Percentiles rank a stretch among this genome's conserved stretches.
Conservation (phyloP, 805 yeast species). For the Saturnispora ahearnii region DNA sequence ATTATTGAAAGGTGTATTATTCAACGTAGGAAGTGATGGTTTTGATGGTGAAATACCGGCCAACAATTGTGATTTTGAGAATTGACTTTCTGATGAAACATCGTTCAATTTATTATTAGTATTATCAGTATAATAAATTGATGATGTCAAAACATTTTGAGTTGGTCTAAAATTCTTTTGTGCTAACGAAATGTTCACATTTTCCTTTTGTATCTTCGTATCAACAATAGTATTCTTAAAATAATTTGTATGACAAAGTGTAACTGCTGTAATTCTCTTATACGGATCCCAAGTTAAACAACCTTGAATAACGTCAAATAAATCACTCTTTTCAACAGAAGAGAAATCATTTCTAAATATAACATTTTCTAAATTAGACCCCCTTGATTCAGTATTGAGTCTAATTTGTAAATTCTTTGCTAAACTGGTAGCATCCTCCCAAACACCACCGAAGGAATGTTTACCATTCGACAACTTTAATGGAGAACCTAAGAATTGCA, state of each 20-base stretch:
- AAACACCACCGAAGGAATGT: constrained; percentile 55
- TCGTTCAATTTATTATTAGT: not conserved
- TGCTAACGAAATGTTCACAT: constrained; percentile 4
- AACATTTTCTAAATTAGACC: constrained; percentile 38
- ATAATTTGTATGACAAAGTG: constrained; percentile 42
- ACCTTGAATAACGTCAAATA: constrained; percentile 33
- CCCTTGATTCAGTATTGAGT: constrained; percentile 27
- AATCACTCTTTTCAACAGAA: constrained; percentile 28
- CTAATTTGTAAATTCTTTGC: constrained; percentile 33
- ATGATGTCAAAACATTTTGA: not conserved
- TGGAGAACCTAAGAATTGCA: constrained; percentile 71
- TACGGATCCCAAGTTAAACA: constrained; percentile 76
- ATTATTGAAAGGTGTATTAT: not conserved
- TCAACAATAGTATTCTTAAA: constrained; percentile 36
- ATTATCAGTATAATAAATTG: not conserved
- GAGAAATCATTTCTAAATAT: constrained; percentile 37
- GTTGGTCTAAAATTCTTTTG: not conserved
- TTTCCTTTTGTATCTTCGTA: constrained; percentile 15
- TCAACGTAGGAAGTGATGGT: not conserved
- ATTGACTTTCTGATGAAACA: not conserved
- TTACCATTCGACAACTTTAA: constrained; percentile 14
- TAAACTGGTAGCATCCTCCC: constrained; percentile 55
- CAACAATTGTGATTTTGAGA: constrained; percentile 4
- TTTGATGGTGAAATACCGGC: constrained; percentile 7
- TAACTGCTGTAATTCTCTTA: constrained; percentile 45